These are phyloP conservation scores for Clonostachys rosea DNA, from an alignment of 2,329 filamentous ascomycete genomes.

Conservation along the genomic window DNA sequence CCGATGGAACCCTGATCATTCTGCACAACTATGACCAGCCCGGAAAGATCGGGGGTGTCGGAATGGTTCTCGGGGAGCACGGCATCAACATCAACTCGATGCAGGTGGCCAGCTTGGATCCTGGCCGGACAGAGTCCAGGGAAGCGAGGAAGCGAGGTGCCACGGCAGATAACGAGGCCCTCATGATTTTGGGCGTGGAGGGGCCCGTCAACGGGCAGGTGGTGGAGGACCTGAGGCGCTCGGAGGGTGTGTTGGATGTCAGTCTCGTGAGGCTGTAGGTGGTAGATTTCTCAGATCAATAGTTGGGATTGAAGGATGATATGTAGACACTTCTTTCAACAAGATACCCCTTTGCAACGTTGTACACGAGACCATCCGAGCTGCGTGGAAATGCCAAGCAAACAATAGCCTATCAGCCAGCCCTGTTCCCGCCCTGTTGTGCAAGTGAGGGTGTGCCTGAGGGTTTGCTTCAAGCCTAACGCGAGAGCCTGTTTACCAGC, in stretches of 20 bases:
- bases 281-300: no score
- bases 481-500: no score
- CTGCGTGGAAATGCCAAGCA: no score
- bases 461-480: no score
- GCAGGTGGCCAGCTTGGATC: constrained; percentile 58
- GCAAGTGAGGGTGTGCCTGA: no score
- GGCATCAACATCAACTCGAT: constrained; percentile 79
- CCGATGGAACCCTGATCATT: constrained; percentile 70
- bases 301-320: no score
- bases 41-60: constrained; percentile 79
- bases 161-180: constrained; percentile 55
- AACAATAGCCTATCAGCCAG: no score
- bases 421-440: no score
- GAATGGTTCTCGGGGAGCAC: constrained; percentile 62
- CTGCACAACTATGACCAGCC: constrained; percentile 78
- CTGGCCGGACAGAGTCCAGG: background rate
- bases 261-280: constrained; percentile 40
- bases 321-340: no score
- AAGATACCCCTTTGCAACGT: no score
- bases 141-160: constrained; percentile 9
- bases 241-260: constrained; percentile 51
- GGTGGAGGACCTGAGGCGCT: constrained; percentile 37
- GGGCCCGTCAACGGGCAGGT: constrained; percentile 56
- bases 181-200: constrained; percentile 79
- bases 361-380: no score